Base-by-base conservation (phyloP, 306 rosid species). In the Vigna nakashimae region DNA sequence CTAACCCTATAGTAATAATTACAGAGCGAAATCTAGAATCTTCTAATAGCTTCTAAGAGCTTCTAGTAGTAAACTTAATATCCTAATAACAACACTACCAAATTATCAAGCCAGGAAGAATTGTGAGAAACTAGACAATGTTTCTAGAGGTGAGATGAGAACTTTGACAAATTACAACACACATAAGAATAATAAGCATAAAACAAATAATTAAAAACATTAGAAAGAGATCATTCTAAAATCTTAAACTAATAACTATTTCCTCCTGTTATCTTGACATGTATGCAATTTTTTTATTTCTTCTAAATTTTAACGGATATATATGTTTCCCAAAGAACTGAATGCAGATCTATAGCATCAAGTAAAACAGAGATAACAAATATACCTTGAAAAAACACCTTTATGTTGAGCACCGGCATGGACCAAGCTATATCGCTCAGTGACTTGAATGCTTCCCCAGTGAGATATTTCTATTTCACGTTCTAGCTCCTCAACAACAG, bases 391-490 rank as follows among this genome's bases (percentile, higher is more conserved):
- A 84, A 95, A 95, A 18, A 89, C 93, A 76, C 98, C 98, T 84
- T 91, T 95, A 80, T 95, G 99, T 30, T 86, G 88, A 78, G 99
- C 99, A 67, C 99, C 99, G 7, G 91, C 91, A 81, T 92, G 96
- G 66, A 66, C 88, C 85, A 95, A 71, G 67, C 58, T 88, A 79
- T 95, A 95, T 78, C 85, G 88, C 90, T 95, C 98, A 3, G 93
- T 95, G 86, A 95, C 82, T 80, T 90, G 98, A 70, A 95, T 15
- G 83, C 70, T 92, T 59, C 99, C 99, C 99, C 99, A 92, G 81
- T 95, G 99, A 87, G 99, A 95, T 87, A 95, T 87, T 84, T 95
- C 99, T 73, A 95, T 87, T 86, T 92, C 99, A 2, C 98, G 99
- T 73, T 89, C 97, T 53, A 95, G 94, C 84, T 92, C 99, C 96